Evolutionary conservation across 108 stramenopile genomes (phyloP).

Genomic region (Nitzschia sp.): DNA sequence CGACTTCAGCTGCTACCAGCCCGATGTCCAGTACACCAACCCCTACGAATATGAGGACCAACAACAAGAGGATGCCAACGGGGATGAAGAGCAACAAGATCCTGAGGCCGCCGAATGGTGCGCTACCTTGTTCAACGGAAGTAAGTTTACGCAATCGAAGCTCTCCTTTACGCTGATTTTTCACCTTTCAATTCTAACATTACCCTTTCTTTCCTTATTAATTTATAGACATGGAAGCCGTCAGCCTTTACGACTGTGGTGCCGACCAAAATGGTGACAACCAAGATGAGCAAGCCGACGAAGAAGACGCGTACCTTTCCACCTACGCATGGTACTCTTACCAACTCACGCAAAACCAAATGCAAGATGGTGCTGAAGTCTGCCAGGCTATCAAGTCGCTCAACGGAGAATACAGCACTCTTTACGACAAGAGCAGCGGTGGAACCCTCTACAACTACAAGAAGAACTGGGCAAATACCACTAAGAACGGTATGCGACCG

Average conservation of each 20-base stretch:
- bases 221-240: conserved; percentile 21
- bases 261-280: conserved; percentile 16
- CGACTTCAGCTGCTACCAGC: conserved; percentile 30
- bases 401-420: conserved; percentile 21
- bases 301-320: conserved; percentile 24
- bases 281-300: conserved; percentile 15
- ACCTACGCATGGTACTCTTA: conserved; percentile 42
- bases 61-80: conserved; percentile 22
- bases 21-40: conserved; percentile 31
- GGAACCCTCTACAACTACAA: conserved; percentile 31
- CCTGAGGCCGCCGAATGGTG: conserved; percentile 38
- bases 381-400: conserved; percentile 24
- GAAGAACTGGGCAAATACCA: not conserved
- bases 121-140: conserved; percentile 18
- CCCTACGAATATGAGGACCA: conserved; percentile 20
- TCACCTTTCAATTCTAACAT: not conserved
- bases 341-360: conserved; percentile 31
- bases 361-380: conserved; percentile 29
- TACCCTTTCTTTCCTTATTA: not conserved
- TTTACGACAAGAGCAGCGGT: conserved; percentile 8
- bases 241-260: conserved; percentile 31
- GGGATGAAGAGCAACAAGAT: conserved; percentile 17
- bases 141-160: not conserved
- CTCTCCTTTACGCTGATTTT: not conserved
- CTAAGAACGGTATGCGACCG: conserved; percentile 7